These are phyloP conservation scores for Phytophthora fragariaefolia DNA, from an alignment of 352 stramenopile species.

Conservation along the genomic window DNA sequence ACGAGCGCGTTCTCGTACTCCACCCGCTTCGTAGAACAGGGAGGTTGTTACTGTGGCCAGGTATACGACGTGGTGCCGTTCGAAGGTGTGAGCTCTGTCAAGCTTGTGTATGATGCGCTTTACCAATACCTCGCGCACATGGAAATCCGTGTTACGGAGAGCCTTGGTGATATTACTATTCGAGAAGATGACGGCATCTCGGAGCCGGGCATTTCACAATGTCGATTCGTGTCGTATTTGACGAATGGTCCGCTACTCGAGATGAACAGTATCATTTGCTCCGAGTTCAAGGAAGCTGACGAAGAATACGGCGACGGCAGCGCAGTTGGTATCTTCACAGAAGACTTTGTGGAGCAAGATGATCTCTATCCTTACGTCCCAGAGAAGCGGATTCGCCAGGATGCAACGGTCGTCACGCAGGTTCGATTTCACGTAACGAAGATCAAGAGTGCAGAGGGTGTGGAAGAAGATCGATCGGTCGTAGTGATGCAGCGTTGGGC, in stretches of 20 bases:
- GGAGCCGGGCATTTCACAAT: constrained; percentile 44
- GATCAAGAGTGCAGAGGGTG: constrained; percentile 6
- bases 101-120: constrained; percentile 49
- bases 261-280: constrained; percentile 45
- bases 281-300: constrained; percentile 31
- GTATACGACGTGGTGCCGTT: constrained; percentile 52
- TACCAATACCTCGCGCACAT: constrained; percentile 47
- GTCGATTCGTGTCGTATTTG: constrained; percentile 44
- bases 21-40: constrained; percentile 37
- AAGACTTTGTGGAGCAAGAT: constrained; percentile 46
- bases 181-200: constrained; percentile 58
- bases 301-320: constrained; percentile 35
- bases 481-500: constrained; percentile 35
- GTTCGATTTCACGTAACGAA: constrained; percentile 26
- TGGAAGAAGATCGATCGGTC: constrained; percentile 27
- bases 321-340: constrained; percentile 34
- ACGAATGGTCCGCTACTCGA: constrained; percentile 33
- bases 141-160: constrained; percentile 61
- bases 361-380: constrained; percentile 43
- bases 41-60: constrained; percentile 41
- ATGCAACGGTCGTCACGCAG: constrained; percentile 34
- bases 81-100: constrained; percentile 38
- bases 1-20: constrained; percentile 29
- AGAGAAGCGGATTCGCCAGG: constrained; percentile 34
- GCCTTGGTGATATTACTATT: constrained; percentile 51